Base-by-base conservation (phyloP, 2,329 filamentous ascomycete species). In the Hypoxylon sp. region DNA sequence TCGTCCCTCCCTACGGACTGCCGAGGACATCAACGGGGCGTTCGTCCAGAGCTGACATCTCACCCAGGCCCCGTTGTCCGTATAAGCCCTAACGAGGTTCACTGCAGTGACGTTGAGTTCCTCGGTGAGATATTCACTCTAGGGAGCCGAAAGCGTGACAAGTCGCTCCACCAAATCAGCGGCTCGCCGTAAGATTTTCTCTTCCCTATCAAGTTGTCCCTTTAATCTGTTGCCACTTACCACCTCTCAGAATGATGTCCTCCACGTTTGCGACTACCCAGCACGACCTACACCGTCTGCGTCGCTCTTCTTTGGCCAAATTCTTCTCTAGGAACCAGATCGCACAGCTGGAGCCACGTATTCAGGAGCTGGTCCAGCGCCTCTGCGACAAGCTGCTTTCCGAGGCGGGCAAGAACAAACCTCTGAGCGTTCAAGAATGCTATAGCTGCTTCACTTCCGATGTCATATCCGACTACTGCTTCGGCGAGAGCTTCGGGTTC, bases 281-380 rank as follows among this genome's bases (percentile, higher is more conserved):
- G 30, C 76, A 77, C 30, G 71, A 76, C 50, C 50, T 69, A 3
- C 75, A 76, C 52, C 75, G 74, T 1, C 38, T 64, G 1, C 74
- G 75, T 1, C 71, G 74, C 24, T 48, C 44, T 0, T 67, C 76
- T 0, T n/a, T 78, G 30, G 68, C 66, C 55, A 73, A 71, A 38
- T 78, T 76, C 70, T 78, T 78, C 61, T 77, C 75, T 0, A 72
- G 71, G 20, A 45, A 48, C 24, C 73, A 74, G 62, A 73, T 78
- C 42, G 46, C 70, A 2, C 67, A 68, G 72, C 73, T 78, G n/a
- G 77, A 78, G 62, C 61, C 65, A 2, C 70, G 74, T 18, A 61
- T 78, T 2, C 68, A 74, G 33, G 64, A 50, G 2, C 52, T 74
- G 14, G 71, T 70, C 2, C 73, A 75, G 63, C 69, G 61, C 5